Evolutionary conservation across 2,329 filamentous ascomycete genomes (phyloP).

Genomic region (Leptographium radiaticola): DNA sequence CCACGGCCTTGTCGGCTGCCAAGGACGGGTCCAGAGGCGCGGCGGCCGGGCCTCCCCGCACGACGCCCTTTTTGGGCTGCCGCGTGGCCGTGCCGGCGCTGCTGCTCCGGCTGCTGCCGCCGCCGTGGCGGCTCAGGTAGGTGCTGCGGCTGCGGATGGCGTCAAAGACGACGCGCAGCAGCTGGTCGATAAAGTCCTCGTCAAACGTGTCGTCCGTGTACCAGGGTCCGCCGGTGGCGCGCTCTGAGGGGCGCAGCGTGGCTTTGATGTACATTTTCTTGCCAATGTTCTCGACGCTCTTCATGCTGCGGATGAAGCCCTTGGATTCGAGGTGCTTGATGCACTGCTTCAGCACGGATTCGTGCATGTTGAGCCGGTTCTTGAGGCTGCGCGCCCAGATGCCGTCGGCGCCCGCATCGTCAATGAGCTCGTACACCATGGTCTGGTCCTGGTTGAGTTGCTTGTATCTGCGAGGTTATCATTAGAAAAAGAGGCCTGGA

Average conservation of each 20-base stretch:
- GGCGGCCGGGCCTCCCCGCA: constrained; percentile 15
- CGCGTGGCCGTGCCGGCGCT: background rate
- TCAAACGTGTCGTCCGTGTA: constrained; percentile 87
- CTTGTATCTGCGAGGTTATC: constrained; percentile 27
- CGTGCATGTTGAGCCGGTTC: constrained; percentile 67
- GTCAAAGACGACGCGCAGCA: constrained; percentile 61
- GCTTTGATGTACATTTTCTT: constrained; percentile 95
- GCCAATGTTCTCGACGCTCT: constrained; percentile 79
- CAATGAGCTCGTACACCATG: constrained; percentile 80
- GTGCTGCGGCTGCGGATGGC: constrained; percentile 62
- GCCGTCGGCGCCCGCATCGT: constrained; percentile 70
- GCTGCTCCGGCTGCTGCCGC: constrained; percentile 23
- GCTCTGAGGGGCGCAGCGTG: constrained; percentile 70
- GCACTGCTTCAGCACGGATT: constrained; percentile 65
- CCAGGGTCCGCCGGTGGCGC: constrained; percentile 88
- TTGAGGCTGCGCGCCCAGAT: constrained; percentile 87
- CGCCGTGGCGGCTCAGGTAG: constrained; percentile 33
- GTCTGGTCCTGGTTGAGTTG: constrained; percentile 60
- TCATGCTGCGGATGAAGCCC: constrained; percentile 75
- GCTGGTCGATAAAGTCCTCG: constrained; percentile 68
- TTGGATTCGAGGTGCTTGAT: constrained; percentile 76
- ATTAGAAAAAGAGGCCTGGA: background rate
- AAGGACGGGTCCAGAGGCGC: background rate
- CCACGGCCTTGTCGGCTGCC: background rate
- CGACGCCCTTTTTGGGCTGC: constrained; percentile 30